Evolutionary conservation across 495 filamentous ascomycete species (phyloP), one percentile per base, ranked within the genome.

Genomic region (Aspergillus mulundensis): DNA sequence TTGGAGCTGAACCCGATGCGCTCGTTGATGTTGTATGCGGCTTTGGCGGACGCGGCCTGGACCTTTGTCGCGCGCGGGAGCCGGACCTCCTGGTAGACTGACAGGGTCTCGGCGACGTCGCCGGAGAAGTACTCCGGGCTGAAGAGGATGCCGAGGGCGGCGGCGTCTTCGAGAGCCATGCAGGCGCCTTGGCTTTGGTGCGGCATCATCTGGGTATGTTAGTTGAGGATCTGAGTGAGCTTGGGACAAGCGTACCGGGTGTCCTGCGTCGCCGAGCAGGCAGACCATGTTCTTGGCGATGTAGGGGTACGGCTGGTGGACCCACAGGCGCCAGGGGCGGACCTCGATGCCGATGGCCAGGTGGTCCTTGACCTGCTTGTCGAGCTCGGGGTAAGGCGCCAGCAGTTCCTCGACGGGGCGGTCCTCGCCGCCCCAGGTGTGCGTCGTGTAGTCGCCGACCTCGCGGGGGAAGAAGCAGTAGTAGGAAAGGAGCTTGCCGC

Each of bases 141-240:
- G 61, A 81, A 82, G 0, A 81, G 19, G 2, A 79, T 67, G 0
- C 77, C 74, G 11, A 80, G 62, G 0, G 72, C 74, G 0, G 74
- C 77, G 0, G 76, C 77, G 54, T 80, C 77, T 56, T 80, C 77
- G 18, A 80, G 74, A 0, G 77, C 77, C 75, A 72, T 73, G 50
- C 77, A 79, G 11, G 74, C 74, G 34, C 77, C 77, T 58, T 80
- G 76, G 32, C 74, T 77, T 45, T 80, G 77, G 50, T 80, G 70
- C 0, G 77, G 77, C 74, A 80, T 77, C 77, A 80, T 80, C 54
- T 63, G 42, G 32, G 20, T 19, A 28, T 23, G 51, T 56, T 54
- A 56, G 50, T 41, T 46, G 7, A 5, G 16, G 3, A 16, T 23
- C 7, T 4, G n/a, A 16, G n/a, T n/a, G n/a, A n/a, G n/a, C n/a